Base-by-base conservation (phyloP, 75 land plant genomes). In the Pinus taeda region DNA sequence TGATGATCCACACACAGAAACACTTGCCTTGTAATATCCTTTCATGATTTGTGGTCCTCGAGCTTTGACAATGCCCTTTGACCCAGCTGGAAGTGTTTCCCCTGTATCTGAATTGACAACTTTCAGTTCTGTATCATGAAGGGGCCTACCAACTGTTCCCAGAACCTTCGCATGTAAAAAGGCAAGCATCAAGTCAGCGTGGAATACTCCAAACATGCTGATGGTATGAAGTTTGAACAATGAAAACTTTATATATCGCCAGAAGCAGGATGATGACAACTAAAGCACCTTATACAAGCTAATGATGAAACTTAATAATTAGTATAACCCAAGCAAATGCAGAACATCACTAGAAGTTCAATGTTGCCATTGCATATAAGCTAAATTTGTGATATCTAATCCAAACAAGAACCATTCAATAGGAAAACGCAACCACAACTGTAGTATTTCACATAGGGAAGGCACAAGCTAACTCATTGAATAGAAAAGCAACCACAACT, bases 1-100 rank as follows among this genome's bases (percentile, higher is more conserved):
- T n/a, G 53, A 42, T 18, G 22, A 69, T 69, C 49, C 0, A 39
- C 20, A 15, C 7, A 69, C 61, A 33, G 57, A 76, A 13, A 21
- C 24, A 65, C 21, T 53, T 82, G 94, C 98, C 98, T 96, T 96
- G 79, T 90, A 92, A 75, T 96, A 96, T 45, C 97, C 98, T 79
- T 94, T 92, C 98, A 93, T 96, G 61, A 96, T 88, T 77, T 88
- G 97, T 58, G 98, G 92, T 17, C 98, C 98, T 60, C 79, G 88
- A 58, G 81, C 90, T 85, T 88, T 90, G 63, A 96, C 81, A 76
- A 92, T 76, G 64, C 98, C 98, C 62, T 85, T 92, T 59, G 77
- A 78, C 26, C 98, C 98, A 82, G 76, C 78, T 39, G 85, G 90
- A 24, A 96, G 85, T 53, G 39, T 73, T 37, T 82, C 65, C 30